phyloP scores from a whole-genome alignment of 768 basidiomycete genomes.

The Zangia roseola region DNA sequence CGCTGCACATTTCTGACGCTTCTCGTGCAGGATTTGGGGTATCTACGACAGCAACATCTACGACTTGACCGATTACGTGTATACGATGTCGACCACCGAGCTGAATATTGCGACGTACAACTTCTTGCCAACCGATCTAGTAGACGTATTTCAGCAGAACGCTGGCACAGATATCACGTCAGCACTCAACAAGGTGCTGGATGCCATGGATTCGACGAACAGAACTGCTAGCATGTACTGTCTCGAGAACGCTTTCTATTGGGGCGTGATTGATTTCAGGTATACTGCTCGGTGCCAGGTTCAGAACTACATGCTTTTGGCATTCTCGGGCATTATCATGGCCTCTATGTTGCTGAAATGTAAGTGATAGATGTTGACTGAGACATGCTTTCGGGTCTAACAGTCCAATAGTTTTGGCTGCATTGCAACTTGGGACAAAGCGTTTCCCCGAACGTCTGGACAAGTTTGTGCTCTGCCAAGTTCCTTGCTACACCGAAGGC shows the following conservation, averaged over 20 bases:
- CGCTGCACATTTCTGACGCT: slow-evolving; percentile 10
- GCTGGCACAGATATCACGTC: slow-evolving; percentile 62
- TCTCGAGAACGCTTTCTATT: slow-evolving; percentile 59
- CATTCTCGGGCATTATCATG: slow-evolving; percentile 54
- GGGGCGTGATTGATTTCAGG: slow-evolving; percentile 58
- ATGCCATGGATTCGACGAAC: slow-evolving; percentile 37
- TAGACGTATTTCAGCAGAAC: slow-evolving; percentile 53
- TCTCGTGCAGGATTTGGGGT: slow-evolving; percentile 48
- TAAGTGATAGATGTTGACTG: slow-evolving; percentile 33
- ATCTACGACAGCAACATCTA: slow-evolving; percentile 58
- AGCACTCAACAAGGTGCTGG: slow-evolving; percentile 45
- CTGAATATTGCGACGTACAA: slow-evolving; percentile 42
- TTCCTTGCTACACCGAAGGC: slow-evolving; percentile 71
- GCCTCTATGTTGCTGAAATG: slow-evolving; percentile 58
- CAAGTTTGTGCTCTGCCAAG: slow-evolving; percentile 68
- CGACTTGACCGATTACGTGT: slow-evolving; percentile 67
- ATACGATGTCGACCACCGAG: slow-evolving; percentile 48
- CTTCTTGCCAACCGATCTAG: slow-evolving; percentile 52
- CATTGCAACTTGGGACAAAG: slow-evolving; percentile 58
- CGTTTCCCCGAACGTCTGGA: slow-evolving; percentile 64
- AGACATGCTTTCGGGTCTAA: slow-evolving; percentile 9
- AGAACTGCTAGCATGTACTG: slow-evolving; percentile 46
- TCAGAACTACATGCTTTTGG: slow-evolving; percentile 59
- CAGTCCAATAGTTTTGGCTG: slow-evolving; percentile 52
- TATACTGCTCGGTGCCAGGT: slow-evolving; percentile 54